Evolutionary conservation across 164 flowering plant species (phyloP).

Genomic region (Cinnamomum chago): DNA sequence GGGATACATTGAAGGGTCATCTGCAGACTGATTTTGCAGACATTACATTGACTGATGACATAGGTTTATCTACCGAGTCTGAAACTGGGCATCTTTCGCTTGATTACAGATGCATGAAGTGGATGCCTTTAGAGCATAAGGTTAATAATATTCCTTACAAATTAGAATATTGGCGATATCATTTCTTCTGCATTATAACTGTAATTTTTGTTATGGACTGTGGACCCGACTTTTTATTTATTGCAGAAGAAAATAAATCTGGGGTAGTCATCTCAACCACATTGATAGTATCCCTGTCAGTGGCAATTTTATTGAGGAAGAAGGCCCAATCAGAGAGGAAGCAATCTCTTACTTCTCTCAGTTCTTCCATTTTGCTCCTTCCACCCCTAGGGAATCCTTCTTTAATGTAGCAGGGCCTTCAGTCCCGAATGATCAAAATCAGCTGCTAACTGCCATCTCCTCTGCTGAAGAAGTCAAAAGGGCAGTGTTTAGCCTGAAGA

Average conservation of each 20-base stretch:
- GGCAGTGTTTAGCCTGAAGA: too few species aligned
- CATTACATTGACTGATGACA: constrained; percentile 38
- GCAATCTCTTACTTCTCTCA: too few species aligned
- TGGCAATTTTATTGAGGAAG: too few species aligned
- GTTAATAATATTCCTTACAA: constrained; percentile 21
- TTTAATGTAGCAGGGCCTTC: too few species aligned
- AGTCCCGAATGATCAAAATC: too few species aligned
- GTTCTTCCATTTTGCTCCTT: too few species aligned
- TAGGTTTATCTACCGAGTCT: constrained; percentile 30
- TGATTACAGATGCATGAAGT: constrained; percentile 91
- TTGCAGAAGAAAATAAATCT: constrained; percentile 66
- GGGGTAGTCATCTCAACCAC: constrained; percentile 20
- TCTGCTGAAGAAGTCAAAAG: too few species aligned
- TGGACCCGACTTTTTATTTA: neutral
- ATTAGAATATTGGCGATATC: neutral
- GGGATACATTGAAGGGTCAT: constrained; percentile 87
- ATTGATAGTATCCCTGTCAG: too few species aligned
- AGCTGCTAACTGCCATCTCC: too few species aligned
- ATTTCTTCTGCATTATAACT: neutral
- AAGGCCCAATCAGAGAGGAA: too few species aligned
- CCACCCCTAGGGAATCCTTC: too few species aligned
- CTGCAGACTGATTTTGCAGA: constrained; percentile 83
- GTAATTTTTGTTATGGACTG: neutral
- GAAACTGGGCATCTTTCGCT: constrained; percentile 80
- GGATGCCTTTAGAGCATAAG: constrained; percentile 66